These are phyloP conservation scores for Dichotomopilus funicola DNA, from an alignment of 2,329 filamentous ascomycete species.

Conservation along the genomic window DNA sequence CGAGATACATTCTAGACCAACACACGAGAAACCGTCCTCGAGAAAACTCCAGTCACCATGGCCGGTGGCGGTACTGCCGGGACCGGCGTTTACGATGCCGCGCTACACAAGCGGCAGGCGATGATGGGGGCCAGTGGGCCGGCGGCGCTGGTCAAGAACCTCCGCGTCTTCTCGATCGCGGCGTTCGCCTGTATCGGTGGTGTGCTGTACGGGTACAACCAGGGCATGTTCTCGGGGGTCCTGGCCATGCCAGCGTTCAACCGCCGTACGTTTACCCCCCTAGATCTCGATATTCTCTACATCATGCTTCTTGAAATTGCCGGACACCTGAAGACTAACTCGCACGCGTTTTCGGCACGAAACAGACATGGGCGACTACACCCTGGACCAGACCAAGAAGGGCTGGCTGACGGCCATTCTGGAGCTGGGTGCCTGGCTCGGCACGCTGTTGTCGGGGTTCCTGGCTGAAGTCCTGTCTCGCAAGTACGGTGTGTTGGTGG, in stretches of 20 bases:
- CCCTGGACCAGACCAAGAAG: constrained; percentile 46
- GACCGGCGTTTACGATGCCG: constrained; percentile 43
- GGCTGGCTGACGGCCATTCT: constrained; percentile 62
- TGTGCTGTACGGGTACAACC: constrained; percentile 64
- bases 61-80: constrained; percentile 33
- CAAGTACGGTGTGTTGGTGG: constrained; percentile 63
- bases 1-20: neutral
- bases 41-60: constrained; percentile 27
- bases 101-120: constrained; percentile 44
- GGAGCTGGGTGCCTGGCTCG: constrained; percentile 72
- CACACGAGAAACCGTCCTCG: neutral
- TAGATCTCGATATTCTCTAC: too few relatives aligned
- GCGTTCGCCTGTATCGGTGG: constrained; percentile 58
- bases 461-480: constrained; percentile 63
- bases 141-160: constrained; percentile 50
- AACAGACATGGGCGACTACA: constrained; percentile 51
- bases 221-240: constrained; percentile 70
- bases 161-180: constrained; percentile 53
- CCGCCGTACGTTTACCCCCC: constrained; percentile 34
- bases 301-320: too few relatives aligned
- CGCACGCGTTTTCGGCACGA: too few relatives aligned
- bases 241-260: constrained; percentile 50
- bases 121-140: constrained; percentile 49
- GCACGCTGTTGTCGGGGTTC: constrained; percentile 62
- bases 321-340: too few relatives aligned